Evolutionary conservation across 805 yeast species (phyloP).

Genomic region (Saturnispora sekii): DNA sequence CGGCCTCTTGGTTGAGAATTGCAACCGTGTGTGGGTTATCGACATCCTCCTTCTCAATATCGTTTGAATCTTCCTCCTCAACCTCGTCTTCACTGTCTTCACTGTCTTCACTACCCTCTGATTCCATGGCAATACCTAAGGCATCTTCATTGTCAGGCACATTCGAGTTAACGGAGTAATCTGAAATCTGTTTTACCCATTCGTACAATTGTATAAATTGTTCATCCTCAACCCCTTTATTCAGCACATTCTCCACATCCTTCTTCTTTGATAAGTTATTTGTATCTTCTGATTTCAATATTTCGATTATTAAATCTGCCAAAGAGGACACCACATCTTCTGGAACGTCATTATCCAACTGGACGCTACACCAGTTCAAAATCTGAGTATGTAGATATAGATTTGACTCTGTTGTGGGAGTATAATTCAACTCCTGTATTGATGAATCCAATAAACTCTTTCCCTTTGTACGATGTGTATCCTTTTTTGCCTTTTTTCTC

Average conservation of each 20-base stretch:
- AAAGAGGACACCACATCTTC: conserved; percentile 65
- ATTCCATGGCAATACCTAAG: conserved; percentile 31
- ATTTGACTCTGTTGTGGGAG: conserved; percentile 50
- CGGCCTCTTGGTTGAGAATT: conserved; percentile 22
- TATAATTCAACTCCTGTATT: conserved; percentile 46
- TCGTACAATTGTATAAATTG: conserved; percentile 37
- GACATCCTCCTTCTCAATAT: conserved; percentile 20
- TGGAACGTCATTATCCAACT: conserved; percentile 62
- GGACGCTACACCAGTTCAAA: conserved; percentile 46
- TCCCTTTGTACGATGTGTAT: neutral
- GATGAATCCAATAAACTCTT: conserved; percentile 26
- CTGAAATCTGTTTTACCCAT: conserved; percentile 40
- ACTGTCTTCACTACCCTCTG: conserved; percentile 27
- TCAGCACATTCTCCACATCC: conserved; percentile 45
- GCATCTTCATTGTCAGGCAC: conserved; percentile 27
- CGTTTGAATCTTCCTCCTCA: conserved; percentile 22
- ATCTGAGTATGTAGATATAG: conserved; percentile 43
- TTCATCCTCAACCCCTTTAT: conserved; percentile 30
- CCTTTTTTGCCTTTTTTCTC: conserved; percentile 6
- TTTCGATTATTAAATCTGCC: conserved; percentile 52
- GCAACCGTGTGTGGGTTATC: conserved; percentile 11
- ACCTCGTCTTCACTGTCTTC: conserved; percentile 25
- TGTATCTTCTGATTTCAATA: conserved; percentile 37
- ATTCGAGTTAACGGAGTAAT: conserved; percentile 27
- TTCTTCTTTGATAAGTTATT: conserved; percentile 36